These are phyloP conservation scores for Synchytrium microbalum DNA, from an alignment of 371 early-diverging fungal genomes.

Conservation along the genomic window DNA sequence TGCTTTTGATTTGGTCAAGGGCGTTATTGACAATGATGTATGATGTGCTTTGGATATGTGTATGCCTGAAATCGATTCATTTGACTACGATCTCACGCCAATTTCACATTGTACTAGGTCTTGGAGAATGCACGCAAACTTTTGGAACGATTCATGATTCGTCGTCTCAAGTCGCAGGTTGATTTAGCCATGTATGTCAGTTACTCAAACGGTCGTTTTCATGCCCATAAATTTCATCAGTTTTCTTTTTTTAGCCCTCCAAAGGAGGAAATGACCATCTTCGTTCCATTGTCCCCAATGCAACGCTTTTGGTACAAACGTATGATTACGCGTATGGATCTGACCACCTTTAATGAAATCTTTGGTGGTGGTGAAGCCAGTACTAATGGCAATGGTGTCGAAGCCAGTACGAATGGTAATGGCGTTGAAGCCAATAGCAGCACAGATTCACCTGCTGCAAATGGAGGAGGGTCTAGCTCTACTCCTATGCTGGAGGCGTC, in stretches of 20 bases:
- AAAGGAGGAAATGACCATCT: constrained; percentile 23
- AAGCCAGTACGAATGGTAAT: not conserved
- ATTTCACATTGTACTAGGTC: too few species aligned
- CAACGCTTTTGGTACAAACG: constrained; percentile 28
- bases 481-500: not conserved
- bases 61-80: too few species aligned
- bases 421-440: constrained; percentile 4
- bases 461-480: not conserved
- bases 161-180: too few species aligned
- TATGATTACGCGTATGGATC: constrained; percentile 23
- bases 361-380: constrained; percentile 4
- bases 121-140: too few species aligned
- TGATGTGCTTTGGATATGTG: too few species aligned
- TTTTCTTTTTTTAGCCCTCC: constrained; percentile 22
- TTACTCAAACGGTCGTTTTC: too few species aligned
- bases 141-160: too few species aligned
- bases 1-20: too few species aligned
- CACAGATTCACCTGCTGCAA: constrained; percentile 1
- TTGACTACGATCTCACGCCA: too few species aligned
- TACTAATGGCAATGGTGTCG: not conserved
- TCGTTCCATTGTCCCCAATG: constrained; percentile 37
- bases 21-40: too few species aligned
- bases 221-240: constrained; percentile 47
- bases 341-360: constrained; percentile 12
- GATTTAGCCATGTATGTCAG: too few species aligned